Percentiles rank a stretch among this genome's conserved stretches.
Conservation (phyloP, 345 rosid genomes). For the Eucalyptus albens region DNA sequence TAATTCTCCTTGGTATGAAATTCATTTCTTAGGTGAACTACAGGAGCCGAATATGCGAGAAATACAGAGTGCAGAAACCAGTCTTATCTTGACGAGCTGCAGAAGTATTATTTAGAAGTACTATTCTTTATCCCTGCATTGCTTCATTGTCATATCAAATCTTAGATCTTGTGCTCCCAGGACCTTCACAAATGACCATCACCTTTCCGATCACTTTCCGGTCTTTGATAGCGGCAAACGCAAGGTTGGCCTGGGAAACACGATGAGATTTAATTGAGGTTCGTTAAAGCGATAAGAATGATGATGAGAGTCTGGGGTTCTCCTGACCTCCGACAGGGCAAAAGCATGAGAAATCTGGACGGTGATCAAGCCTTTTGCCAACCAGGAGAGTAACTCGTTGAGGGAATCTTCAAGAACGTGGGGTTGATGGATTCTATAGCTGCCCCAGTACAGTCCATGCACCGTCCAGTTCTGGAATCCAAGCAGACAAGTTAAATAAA, state of each 20-base stretch:
- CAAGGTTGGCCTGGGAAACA: conserved; percentile 62
- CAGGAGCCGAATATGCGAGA: not conserved
- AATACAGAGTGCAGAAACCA: not conserved
- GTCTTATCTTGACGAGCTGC: not conserved
- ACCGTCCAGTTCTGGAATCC: conserved; percentile 89
- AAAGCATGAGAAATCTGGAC: conserved; percentile 68
- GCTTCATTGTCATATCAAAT: conserved; percentile 1
- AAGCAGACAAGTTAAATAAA: not conserved
- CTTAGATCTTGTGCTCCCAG: conserved; percentile 31
- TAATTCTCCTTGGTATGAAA: not conserved
- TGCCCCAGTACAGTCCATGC: conserved; percentile 97
- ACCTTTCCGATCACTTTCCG: conserved; percentile 91
- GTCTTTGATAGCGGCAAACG: conserved; percentile 73
- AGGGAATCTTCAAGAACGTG: conserved; percentile 58
- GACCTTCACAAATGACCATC: conserved; percentile 43
- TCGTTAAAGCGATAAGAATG: not conserved
- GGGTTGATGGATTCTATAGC: conserved; percentile 57
- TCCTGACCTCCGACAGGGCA: conserved; percentile 53
- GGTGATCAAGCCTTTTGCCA: conserved; percentile 49
- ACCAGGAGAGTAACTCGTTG: conserved; percentile 73
- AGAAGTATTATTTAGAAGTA: not conserved
- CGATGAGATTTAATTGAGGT: not conserved
- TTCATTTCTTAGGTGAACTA: not conserved
- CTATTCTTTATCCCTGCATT: not conserved
- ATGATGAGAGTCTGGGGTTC: not conserved